Base-by-base conservation (phyloP, 2,329 filamentous ascomycete genomes). In the Trichoderma arundinaceum region DNA sequence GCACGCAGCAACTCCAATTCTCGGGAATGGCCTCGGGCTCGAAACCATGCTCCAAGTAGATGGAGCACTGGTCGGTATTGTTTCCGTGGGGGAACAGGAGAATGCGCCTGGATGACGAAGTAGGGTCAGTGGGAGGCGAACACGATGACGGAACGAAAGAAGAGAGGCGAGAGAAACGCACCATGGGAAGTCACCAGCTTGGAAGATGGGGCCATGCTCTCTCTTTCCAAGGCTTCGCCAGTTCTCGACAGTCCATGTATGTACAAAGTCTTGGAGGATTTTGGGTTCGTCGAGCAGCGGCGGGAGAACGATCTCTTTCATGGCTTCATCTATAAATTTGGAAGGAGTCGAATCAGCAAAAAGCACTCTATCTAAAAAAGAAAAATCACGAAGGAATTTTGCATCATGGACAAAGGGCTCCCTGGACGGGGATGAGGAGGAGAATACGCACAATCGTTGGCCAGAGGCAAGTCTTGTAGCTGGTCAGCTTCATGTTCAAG, bases 71-170 rank as follows among this genome's bases (percentile, higher is more conserved):
- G 70, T 98, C 94, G 64, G 94, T 91, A 71, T 96, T 94, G 77
- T 99, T 99, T 59, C 95, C 95, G 69, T 89, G 93, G 0, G 95
- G 94, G 74, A 99, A 99, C 76, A 99, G 93, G 13, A 99, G 86
- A 72, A 98, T 90, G 73, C 94, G 91, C 95, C 91, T 94, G 69
- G 15, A 17, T 22, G 52, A 22, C n/a, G 22, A 17, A 46, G 15
- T 17, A 28, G 28, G 15, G 56, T 46, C n/a, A 57, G 63, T 49
- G 38, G 44, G 19, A 10, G 10, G 33, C 41, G 56, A 15, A 28
- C 17, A 10, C 15, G 3, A 22, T 57, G 58, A 68, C 74, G 54
- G 74, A 69, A 35, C 33, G 33, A 69, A 66, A 71, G 69, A 13
- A 22, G 28, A 28, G 13, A 39, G 48, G 51, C 3, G 6, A 51